A percentile compares a stretch with the other conserved stretches of the same genome.
Conservation (phyloP, 306 rosid species). For the Vigna angularis region DNA sequence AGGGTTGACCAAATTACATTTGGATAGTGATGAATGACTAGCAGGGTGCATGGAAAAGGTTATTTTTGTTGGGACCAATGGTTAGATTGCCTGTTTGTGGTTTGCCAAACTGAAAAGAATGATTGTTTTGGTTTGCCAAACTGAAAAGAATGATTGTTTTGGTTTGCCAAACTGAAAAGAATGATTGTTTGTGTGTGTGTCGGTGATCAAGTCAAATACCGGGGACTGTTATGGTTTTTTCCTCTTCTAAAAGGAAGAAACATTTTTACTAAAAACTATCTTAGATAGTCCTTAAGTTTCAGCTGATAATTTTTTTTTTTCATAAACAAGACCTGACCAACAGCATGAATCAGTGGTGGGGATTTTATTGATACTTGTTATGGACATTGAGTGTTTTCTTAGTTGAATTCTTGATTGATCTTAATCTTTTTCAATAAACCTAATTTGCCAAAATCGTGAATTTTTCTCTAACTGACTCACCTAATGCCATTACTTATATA, state of each 20-base stretch:
- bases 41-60: conserved; percentile 16
- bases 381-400: conserved; percentile 19
- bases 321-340: background rate
- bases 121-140: conserved; percentile 12
- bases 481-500: background rate
- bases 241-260: background rate
- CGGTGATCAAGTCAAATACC: conserved; percentile 19
- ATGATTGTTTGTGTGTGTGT: conserved; percentile 16
- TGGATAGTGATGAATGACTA: conserved; percentile 31
- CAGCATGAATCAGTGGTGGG: background rate
- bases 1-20: conserved; percentile 24
- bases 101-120: background rate
- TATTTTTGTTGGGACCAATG: conserved; percentile 25
- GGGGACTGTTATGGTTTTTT: background rate
- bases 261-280: conserved; percentile 10
- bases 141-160: too few relatives aligned
- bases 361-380: conserved; percentile 18
- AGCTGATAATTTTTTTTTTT: background rate
- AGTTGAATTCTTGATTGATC: conserved; percentile 9
- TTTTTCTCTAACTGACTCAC: conserved; percentile 28
- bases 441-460: conserved; percentile 9
- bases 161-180: background rate
- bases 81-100: background rate
- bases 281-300: background rate
- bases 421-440: conserved; percentile 12